A percentile compares a stretch with the other conserved stretches of the same genome.
These are phyloP conservation scores for Suillus discolor DNA, from an alignment of 768 basidiomycete genomes.

Conservation along the genomic window DNA sequence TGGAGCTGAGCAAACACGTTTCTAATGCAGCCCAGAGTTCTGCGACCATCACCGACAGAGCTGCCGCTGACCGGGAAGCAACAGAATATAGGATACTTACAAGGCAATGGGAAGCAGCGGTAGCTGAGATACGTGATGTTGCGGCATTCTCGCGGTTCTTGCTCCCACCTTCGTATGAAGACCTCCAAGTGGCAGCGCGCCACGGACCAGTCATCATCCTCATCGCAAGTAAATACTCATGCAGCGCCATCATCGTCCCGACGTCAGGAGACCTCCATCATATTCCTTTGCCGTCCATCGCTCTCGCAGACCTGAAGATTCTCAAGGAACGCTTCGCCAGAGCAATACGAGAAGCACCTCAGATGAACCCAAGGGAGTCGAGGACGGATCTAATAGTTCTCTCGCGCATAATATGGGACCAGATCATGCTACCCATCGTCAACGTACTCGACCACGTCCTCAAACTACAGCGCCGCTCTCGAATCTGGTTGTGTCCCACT, in stretches of 20 bases:
- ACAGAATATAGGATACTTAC: not conserved
- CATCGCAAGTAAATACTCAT: not conserved
- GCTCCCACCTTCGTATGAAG: not conserved
- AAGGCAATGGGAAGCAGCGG: not conserved
- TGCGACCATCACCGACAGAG: not conserved
- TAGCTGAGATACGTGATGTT: not conserved
- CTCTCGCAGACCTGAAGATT: no score
- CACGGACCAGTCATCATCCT: not conserved
- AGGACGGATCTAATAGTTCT: no score
- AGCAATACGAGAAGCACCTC: no score
- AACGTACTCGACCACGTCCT: no score
- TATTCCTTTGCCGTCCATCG: no score
- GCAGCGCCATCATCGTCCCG: not conserved
- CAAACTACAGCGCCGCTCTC: no score
- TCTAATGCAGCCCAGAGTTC: not conserved
- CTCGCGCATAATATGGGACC: no score
- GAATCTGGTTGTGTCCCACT: no score
- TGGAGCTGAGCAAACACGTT: not conserved
- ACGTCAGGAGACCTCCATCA: not conserved
- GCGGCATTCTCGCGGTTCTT: not conserved
- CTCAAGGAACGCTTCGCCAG: no score
- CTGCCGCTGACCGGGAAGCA: not conserved
- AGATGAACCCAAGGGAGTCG: no score
- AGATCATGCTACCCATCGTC: no score
- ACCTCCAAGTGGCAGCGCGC: not conserved